These are phyloP conservation scores for Moelleriella libera DNA, from an alignment of 2,329 filamentous ascomycete genomes.

Conservation along the genomic window DNA sequence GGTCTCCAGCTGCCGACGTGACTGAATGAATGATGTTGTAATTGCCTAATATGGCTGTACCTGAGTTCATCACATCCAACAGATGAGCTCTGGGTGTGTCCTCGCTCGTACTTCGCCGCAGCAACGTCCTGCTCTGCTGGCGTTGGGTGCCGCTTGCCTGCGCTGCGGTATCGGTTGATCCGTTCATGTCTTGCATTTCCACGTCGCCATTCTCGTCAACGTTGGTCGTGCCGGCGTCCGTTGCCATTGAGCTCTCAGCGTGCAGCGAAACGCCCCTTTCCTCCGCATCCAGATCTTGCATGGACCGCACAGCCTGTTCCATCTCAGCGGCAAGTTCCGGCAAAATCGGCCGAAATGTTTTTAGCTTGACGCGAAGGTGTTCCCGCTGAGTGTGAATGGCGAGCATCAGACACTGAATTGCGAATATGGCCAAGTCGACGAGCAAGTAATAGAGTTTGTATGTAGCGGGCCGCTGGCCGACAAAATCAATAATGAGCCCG, in stretches of 20 bases:
- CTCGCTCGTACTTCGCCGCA: constrained; percentile 12
- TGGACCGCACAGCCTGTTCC: constrained; percentile 11
- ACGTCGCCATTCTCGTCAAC: constrained; percentile 26
- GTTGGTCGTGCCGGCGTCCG: constrained; percentile 14
- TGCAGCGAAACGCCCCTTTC: constrained; percentile 32
- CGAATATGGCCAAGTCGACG: constrained; percentile 40
- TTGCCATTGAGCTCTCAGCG: constrained; percentile 6
- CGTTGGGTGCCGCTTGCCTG: constrained; percentile 12
- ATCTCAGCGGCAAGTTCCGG: constrained; percentile 14
- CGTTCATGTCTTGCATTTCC: constrained; percentile 25
- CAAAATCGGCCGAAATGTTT: constrained; percentile 20
- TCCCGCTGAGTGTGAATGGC: constrained; percentile 47
- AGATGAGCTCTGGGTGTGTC: constrained; percentile 22
- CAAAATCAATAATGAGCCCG: constrained; percentile 52
- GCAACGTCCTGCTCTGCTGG: constrained; percentile 9
- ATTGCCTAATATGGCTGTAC: constrained; percentile 38
- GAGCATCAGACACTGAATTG: constrained; percentile 49
- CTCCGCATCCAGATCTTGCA: constrained; percentile 41
- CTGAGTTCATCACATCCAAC: constrained; percentile 36
- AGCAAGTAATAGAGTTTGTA: constrained; percentile 40
- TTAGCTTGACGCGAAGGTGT: constrained; percentile 34
- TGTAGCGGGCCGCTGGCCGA: constrained; percentile 49
- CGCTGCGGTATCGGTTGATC: constrained; percentile 10
- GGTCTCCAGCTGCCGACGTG: constrained; percentile 29
- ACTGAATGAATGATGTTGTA: constrained; percentile 38